phyloP scores from a whole-genome alignment of 176 grass and related monocot genomes.

The Triticum aestivum region DNA sequence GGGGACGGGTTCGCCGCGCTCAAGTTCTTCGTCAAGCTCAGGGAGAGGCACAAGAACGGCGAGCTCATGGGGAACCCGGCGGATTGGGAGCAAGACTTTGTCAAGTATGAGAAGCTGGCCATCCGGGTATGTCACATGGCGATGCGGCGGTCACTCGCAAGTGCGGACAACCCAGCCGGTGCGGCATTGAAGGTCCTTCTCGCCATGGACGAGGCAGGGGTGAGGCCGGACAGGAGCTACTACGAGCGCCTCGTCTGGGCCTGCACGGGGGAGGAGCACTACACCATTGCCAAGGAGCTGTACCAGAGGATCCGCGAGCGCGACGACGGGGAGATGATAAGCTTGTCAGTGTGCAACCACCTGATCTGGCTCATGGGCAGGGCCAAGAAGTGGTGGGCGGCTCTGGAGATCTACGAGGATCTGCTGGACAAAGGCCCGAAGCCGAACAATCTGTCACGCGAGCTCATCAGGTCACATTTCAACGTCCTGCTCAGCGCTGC shows the following conservation, averaged over 20 bases:
- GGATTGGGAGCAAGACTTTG: constrained; percentile 65
- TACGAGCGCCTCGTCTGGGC: constrained; percentile 79
- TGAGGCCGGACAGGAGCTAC: constrained; percentile 33
- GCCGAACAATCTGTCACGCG: constrained; percentile 76
- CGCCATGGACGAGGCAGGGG: constrained; percentile 53
- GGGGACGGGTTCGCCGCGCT: constrained; percentile 54
- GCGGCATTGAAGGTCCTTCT: constrained; percentile 62
- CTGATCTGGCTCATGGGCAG: constrained; percentile 90
- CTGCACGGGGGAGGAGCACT: constrained; percentile 67
- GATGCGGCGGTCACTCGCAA: constrained; percentile 56
- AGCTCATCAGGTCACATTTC: constrained; percentile 80
- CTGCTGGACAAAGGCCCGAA: constrained; percentile 74
- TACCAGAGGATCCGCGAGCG: constrained; percentile 65
- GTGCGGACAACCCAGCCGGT: constrained; percentile 39
- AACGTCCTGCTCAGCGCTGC: constrained; percentile 67
- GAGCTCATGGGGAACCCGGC: constrained; percentile 41
- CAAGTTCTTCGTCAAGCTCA: constrained; percentile 55
- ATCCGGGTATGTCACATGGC: constrained; percentile 44
- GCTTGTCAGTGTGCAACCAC: constrained; percentile 81
- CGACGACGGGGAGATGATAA: constrained; percentile 48
- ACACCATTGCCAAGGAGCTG: constrained; percentile 70
- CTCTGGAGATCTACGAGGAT: constrained; percentile 87
- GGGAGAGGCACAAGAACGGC: constrained; percentile 48
- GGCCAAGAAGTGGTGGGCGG: constrained; percentile 94
- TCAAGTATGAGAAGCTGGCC: constrained; percentile 58